Base-by-base conservation (phyloP, 495 filamentous ascomycete species). In the Podospora comata region DNA sequence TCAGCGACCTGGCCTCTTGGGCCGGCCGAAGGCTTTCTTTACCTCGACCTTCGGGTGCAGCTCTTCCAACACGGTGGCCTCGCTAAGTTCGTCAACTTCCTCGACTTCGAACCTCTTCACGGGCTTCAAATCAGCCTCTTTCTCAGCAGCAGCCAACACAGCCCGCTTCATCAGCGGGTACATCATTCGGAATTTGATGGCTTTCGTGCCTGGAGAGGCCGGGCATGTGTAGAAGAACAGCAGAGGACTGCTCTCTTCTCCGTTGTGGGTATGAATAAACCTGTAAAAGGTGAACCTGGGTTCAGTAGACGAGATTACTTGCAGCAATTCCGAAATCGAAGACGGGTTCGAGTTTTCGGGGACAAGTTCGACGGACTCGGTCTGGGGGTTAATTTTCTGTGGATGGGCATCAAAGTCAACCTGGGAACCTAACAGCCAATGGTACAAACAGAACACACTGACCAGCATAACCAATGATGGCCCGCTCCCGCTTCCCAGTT, bases 201-300 rank as follows among this genome's bases (percentile, higher is more conserved):
- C 91, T 72, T 83, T 82, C 62, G 73, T 80, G 44, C 80, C 82
- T 0, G 88, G 87, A 4, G 80, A 86, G 3, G 85, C 83, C 4
- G 95, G 95, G 74, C 94, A 97, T 6, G 93, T 97, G 79, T 97
- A 98, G 74, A 98, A 89, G 82, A 98, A 99, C 32, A 97, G 83
- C 39, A 98, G 84, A 5, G 88, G 85, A 5, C 87, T 85, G 62
- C 85, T 85, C 65, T 85, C 80, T 53, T 78, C 77, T 9, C 84
- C 85, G n/a, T 83, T 80, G 67, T 83, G 79, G 5, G 76, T 75
- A 66, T 90, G 81, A 20, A 70, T 70, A 74, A 90, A 92, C 61
- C 89, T 87, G 83, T 92, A 99, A 80, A 97, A 97, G 5, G 91
- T 92, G 79, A 96, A 98, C 54, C 93, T 85, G 11, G 95, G 94